Conservation (phyloP, 1,284 basidiomycete genomes). For the Sphagnurus paluster region DNA sequence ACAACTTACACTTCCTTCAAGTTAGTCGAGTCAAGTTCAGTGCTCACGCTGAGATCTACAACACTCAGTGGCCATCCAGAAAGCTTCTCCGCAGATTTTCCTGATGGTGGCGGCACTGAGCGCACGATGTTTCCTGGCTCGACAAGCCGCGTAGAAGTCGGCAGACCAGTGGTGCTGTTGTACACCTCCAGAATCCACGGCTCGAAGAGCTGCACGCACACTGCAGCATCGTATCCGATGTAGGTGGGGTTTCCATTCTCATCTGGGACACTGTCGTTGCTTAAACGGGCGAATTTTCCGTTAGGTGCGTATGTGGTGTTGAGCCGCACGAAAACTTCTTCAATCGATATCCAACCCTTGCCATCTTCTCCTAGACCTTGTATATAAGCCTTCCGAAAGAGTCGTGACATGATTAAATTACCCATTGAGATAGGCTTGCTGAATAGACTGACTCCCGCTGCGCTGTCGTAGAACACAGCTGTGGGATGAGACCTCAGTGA, state of each 20-base stretch:
- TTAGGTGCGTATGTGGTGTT: conserved; percentile 38
- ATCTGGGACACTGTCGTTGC: conserved; percentile 25
- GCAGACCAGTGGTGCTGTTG: conserved; percentile 32
- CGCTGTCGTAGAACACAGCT: conserved; percentile 34
- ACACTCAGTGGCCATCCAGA: conserved; percentile 18
- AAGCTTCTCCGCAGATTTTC: conserved; percentile 17
- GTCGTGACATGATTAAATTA: conserved; percentile 6
- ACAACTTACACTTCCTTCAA: conserved; percentile 27
- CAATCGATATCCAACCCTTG: conserved; percentile 36
- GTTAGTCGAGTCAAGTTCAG: conserved; percentile 30
- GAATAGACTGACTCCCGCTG: conserved; percentile 34
- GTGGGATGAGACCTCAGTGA: conserved; percentile 1
- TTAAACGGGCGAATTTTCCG: conserved; percentile 31
- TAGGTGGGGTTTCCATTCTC: conserved; percentile 25
- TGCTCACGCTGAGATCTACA: conserved; percentile 20
- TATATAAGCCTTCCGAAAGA: neutral
- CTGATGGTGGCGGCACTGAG: conserved; percentile 16
- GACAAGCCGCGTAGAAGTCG: conserved; percentile 30
- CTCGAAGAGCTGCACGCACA: conserved; percentile 42
- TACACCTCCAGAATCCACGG: conserved; percentile 43
- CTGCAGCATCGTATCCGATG: conserved; percentile 41
- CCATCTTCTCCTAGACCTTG: conserved; percentile 26
- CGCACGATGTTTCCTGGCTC: conserved; percentile 27
- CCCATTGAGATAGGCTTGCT: conserved; percentile 32
- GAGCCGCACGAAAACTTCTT: conserved; percentile 38